phyloP scores from a whole-genome alignment of 805 yeast genomes.

The Torulaspora maleeae region DNA sequence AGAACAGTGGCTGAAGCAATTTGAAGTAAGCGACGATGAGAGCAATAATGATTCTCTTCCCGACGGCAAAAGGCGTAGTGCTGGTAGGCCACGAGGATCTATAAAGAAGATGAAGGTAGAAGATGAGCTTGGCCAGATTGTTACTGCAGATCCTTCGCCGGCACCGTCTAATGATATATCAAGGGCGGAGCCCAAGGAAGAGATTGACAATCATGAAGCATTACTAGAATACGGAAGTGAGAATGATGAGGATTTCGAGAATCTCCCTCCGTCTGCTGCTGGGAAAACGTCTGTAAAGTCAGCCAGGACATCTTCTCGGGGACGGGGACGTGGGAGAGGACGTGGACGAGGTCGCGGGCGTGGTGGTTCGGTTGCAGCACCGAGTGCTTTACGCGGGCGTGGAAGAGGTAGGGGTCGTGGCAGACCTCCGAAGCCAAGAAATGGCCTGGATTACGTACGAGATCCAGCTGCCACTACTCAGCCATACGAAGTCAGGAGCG shows the following conservation, averaged over 20 bases:
- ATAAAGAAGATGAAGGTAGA: constrained; percentile 21
- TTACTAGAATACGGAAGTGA: not conserved
- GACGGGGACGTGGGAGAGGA: constrained; percentile 16
- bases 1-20: constrained; percentile 61
- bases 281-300: constrained; percentile 30
- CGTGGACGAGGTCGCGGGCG: constrained; percentile 21
- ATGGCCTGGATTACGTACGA: constrained; percentile 26
- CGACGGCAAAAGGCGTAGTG: constrained; percentile 20
- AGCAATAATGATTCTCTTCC: constrained; percentile 43
- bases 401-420: constrained; percentile 23
- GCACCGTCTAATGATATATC: constrained; percentile 4
- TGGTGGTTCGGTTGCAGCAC: constrained; percentile 2
- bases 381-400: constrained; percentile 7
- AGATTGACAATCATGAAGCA: constrained; percentile 2
- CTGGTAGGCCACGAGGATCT: constrained; percentile 21
- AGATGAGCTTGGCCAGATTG: constrained; percentile 14
- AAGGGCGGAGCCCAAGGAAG: constrained; percentile 2
- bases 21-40: constrained; percentile 69
- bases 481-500: constrained; percentile 24
- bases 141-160: constrained; percentile 11
- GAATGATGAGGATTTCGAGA: not conserved
- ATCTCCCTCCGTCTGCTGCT: constrained; percentile 7
- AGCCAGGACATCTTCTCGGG: constrained; percentile 21
- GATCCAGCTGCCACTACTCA: constrained; percentile 19
- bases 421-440: constrained; percentile 18